Evolutionary conservation across 495 filamentous ascomycete species (phyloP).

Genomic region (Aspergillus ellipticus): DNA sequence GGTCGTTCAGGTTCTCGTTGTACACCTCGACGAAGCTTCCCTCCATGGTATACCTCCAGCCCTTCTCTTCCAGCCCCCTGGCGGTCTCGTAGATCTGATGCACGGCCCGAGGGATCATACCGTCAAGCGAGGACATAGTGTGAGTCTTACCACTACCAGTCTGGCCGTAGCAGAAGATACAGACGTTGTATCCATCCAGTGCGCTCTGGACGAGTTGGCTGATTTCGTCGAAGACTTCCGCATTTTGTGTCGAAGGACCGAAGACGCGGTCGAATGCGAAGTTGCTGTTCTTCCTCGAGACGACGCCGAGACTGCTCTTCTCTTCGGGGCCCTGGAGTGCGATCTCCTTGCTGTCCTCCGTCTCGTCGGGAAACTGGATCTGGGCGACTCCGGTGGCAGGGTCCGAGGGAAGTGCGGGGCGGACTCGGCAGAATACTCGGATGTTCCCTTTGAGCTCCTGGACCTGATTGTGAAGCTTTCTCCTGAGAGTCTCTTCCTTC

Average conservation of each 20-base stretch:
- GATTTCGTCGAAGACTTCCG: slow-evolving; percentile 92
- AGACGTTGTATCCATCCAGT: slow-evolving; percentile 97
- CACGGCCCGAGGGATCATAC: slow-evolving; percentile 93
- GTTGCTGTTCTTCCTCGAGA: slow-evolving; percentile 69
- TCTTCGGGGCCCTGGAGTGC: slow-evolving; percentile 79
- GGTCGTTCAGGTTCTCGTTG: slow-evolving; percentile 93
- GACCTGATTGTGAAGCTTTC: slow-evolving; percentile 95
- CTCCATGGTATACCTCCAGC: slow-evolving; percentile 91
- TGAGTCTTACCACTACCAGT: slow-evolving; percentile 95
- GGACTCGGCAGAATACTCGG: slow-evolving; percentile 93
- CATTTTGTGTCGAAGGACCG: slow-evolving; percentile 68
- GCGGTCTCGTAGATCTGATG: slow-evolving; percentile 90
- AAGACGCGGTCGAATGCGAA: slow-evolving; percentile 97
- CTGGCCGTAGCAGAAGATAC: slow-evolving; percentile 98
- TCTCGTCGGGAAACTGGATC: slow-evolving; percentile 72
- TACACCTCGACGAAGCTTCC: slow-evolving; percentile 98
- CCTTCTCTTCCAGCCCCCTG: slow-evolving; percentile 76
- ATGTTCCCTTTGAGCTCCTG: slow-evolving; percentile 99
- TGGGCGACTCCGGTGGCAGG: slow-evolving; percentile 58
- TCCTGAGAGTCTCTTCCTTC: slow-evolving; percentile 83
- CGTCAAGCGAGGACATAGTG: slow-evolving; percentile 90
- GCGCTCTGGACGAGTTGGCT: slow-evolving; percentile 95
- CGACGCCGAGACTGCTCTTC: slow-evolving; percentile 72
- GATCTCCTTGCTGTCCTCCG: slow-evolving; percentile 79
- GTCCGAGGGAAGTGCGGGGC: slow-evolving; percentile 63